A percentile compares a stretch with the other conserved stretches of the same genome.
phyloP scores from a whole-genome alignment of 805 yeast genomes.

The Saccharomycopsis oosterbeekiorum region DNA sequence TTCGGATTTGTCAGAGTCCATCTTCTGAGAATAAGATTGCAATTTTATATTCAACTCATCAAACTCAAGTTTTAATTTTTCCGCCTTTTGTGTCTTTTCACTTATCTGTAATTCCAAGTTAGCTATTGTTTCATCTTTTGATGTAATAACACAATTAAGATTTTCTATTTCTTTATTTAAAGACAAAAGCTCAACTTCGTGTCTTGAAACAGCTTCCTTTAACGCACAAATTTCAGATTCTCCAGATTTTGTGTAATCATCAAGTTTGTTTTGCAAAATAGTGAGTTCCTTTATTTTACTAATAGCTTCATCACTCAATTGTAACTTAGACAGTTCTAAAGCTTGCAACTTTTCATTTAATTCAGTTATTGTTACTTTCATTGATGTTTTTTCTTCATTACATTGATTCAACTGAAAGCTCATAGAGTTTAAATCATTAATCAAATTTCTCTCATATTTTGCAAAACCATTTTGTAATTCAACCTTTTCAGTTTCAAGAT shows the following conservation, averaged over 20 bases:
- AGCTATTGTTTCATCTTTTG: neutral
- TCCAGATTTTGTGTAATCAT: neutral
- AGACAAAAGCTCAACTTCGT: conserved; percentile 14
- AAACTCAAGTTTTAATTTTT: neutral
- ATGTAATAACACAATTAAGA: neutral
- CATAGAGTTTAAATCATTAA: conserved; percentile 14
- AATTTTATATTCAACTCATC: neutral
- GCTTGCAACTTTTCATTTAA: conserved; percentile 22
- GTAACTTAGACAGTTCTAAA: conserved; percentile 18
- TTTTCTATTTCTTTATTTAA: conserved; percentile 22
- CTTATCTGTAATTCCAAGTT: neutral
- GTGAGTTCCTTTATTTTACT: neutral
- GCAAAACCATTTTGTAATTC: conserved; percentile 18
- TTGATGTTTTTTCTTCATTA: conserved; percentile 17
- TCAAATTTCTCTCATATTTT: conserved; percentile 15
- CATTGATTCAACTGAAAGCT: conserved; percentile 19
- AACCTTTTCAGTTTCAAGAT: conserved; percentile 22
- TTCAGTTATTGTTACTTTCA: conserved; percentile 9
- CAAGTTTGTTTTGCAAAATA: neutral
- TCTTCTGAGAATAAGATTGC: neutral
- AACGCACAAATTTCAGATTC: neutral
- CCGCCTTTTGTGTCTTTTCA: neutral
- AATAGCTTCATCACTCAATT: neutral
- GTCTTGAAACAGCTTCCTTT: neutral
- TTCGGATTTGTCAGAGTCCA: neutral